Evolutionary conservation across 2,329 filamentous ascomycete genomes (phyloP), one percentile per base, ranked within the genome.

Genomic region (Neonectria punicea): DNA sequence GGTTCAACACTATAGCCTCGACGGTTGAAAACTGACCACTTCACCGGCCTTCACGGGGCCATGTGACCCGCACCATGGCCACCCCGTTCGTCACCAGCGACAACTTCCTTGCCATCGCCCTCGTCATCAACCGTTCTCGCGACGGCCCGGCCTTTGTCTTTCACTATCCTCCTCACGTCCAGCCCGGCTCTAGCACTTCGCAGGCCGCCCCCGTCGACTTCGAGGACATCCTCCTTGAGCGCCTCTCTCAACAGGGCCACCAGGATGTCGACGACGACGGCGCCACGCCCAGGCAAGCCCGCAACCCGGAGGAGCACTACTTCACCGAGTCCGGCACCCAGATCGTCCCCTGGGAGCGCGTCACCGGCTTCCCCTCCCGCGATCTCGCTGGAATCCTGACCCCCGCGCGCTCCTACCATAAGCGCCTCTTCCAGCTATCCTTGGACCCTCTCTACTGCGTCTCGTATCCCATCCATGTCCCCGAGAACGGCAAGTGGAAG

Each of bases 121-220:
- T 95, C 43, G 88, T 94, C 70, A 89, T 93, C 73, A 89, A 89
- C 73, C 87, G 92, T 69, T 92, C 92, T 36, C 89, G 91, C 69
- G 91, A 93, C 72, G 93, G 93, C 16, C 92, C 93, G 30, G 89
- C 90, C 68, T 91, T 96, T 73, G 91, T 96, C 73, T 97, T 94
- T 79, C 93, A 97, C 79, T 96, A 96, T 75, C 93, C 93, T n/a
- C 86, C 90, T n/a, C 78, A 82, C 51, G 83, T 87, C 47, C 76
- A 78, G 66, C 78, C 75, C 53, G 76, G 67, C 73, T 70, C 78
- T 16, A 78, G 79, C 30, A 76, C 77, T n/a, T 70, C 77, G 67
- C 75, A 78, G 13, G 80, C 77, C 34, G 80, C 77, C 39, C 64
- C 64, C 43, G 65, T 47, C 22, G 84, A 87, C 53, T 80, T 86